These are phyloP conservation scores for Porodaedalea pini DNA, from an alignment of 1,284 basidiomycete species.

Conservation along the genomic window DNA sequence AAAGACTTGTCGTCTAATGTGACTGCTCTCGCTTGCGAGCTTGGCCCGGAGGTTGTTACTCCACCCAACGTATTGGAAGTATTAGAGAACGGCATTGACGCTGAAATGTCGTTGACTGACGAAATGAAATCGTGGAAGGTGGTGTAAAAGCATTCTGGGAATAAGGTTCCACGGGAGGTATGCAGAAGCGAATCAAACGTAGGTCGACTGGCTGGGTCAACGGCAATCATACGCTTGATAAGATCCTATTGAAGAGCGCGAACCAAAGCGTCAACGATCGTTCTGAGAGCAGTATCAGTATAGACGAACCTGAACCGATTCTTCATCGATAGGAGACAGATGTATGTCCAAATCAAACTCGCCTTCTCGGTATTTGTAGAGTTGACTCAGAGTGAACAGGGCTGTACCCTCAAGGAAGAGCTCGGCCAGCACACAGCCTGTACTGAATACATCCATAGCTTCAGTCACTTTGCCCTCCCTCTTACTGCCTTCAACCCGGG, in stretches of 20 bases:
- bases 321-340: conserved; percentile 77
- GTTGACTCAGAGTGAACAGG: conserved; percentile 90
- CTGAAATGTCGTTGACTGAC: conserved; percentile 69
- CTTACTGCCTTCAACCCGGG: conserved; percentile 44
- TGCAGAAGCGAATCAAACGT: conserved; percentile 83
- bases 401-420: conserved; percentile 94
- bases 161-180: conserved; percentile 72
- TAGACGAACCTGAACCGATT: conserved; percentile 70
- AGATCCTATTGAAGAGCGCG: conserved; percentile 54
- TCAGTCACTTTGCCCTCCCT: conserved; percentile 84
- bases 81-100: conserved; percentile 41
- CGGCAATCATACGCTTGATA: conserved; percentile 86
- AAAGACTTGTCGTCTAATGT: conserved; percentile 27
- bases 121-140: conserved; percentile 90
- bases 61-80: conserved; percentile 33
- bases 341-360: conserved; percentile 77
- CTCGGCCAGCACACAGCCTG: conserved; percentile 95
- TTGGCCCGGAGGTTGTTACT: conserved; percentile 31
- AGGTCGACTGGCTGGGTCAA: conserved; percentile 75
- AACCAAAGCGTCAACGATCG: background rate
- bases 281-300: background rate
- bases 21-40: conserved; percentile 27
- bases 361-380: conserved; percentile 92
- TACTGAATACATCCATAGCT: conserved; percentile 96
- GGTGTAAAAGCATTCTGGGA: conserved; percentile 91